Base-by-base conservation (phyloP, 2,329 filamentous ascomycete genomes). In the Fusarium irregulare region DNA sequence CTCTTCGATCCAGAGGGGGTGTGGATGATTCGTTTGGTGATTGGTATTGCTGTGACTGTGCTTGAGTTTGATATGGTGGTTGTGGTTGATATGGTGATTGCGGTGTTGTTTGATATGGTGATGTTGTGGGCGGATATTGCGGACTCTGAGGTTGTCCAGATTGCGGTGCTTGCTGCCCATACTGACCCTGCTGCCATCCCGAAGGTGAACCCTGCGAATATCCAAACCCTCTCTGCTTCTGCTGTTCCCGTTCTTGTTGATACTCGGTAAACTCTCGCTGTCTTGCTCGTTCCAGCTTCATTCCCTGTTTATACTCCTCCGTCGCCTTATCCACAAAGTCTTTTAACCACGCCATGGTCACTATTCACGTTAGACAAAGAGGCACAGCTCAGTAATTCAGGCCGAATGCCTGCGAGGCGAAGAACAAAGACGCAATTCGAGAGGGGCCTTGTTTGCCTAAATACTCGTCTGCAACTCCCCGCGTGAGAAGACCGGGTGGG, bases 271-370 rank as follows among this genome's bases (percentile, higher is more conserved):
- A 70, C 57, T 68, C 27, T 40, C 75, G 74, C 14, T 72, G 68
- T 21, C 48, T 46, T 49, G 66, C 56, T 25, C 60, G 55, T 6
- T 60, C 59, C 59, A 45, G 28, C 44, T 57, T 37, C 30, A 45
- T 20, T 16, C 74, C 73, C 25, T 72, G 63, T 32, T 60, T 64
- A 32, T 71, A 73, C 53, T 72, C 63, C 25, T 75, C 72, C 9
- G 71, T 73, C 6, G 68, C 73, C 56, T 75, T 76, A 9, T 64
- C 71, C 10, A 76, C 46, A 20, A 72, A 57, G 4, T 65, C 71
- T 6, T 68, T 69, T 5, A 75, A 47, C 56, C 73, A 72, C 18
- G 69, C 72, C 74, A 76, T 76, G 27, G 18, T 11, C 23, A 40
- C 32, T 37, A 6, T 4, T 5, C 9, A 37, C 32, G 32, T 37